Conservation (phyloP, 345 rosid genomes). For the Syzygium jambos region DNA sequence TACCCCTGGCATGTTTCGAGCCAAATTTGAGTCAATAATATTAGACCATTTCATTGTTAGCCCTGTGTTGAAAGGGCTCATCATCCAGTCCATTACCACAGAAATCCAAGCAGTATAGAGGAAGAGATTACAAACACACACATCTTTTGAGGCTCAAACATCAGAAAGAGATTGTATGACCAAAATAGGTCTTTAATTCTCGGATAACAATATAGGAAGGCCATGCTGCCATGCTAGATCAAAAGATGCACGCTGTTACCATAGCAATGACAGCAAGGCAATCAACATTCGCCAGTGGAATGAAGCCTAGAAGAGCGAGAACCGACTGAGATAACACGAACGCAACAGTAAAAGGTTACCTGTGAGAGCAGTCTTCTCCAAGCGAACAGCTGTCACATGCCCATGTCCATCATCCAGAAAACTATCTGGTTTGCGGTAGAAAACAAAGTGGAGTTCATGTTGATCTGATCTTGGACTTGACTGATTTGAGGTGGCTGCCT, state of each 20-base stretch:
- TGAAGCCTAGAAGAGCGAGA: neutral
- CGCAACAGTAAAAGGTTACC: constrained; percentile 18
- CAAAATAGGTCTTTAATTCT: neutral
- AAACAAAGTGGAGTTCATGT: constrained; percentile 78
- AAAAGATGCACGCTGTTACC: neutral
- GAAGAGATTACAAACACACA: neutral
- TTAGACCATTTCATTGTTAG: neutral
- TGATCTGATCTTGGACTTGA: constrained; percentile 38
- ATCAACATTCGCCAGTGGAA: neutral
- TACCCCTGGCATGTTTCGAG: neutral
- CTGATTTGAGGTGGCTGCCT: constrained; percentile 37
- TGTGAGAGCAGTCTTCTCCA: constrained; percentile 77
- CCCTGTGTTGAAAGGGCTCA: neutral
- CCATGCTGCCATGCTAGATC: neutral
- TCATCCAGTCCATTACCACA: neutral
- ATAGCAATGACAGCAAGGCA: neutral
- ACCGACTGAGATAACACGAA: neutral
- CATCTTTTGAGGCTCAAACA: neutral
- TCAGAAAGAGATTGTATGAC: neutral
- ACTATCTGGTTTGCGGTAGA: constrained; percentile 65
- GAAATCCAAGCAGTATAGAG: neutral
- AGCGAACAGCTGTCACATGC: constrained; percentile 56
- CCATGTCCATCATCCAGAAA: constrained; percentile 54
- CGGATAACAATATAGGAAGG: neutral
- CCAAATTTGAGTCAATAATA: neutral